Evolutionary conservation across 2,329 filamentous ascomycete genomes (phyloP).

Genomic region (Blastomyces gilchristii): DNA sequence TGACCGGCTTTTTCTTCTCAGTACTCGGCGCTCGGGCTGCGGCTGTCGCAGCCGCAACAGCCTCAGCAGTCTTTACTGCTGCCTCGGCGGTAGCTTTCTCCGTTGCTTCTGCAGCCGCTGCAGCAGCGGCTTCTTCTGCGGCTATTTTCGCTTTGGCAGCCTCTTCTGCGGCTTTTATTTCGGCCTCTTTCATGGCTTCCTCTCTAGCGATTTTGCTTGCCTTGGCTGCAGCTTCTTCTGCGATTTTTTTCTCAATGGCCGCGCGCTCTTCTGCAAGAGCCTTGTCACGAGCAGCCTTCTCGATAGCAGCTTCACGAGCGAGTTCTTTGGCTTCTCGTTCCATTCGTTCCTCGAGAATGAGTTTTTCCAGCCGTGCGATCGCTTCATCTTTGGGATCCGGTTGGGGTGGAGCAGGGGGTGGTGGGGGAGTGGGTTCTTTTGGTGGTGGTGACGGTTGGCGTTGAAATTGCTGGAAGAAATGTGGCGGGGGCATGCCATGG

Average conservation of each 20-base stretch:
- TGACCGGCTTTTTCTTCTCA: conserved; percentile 62
- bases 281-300: conserved; percentile 42
- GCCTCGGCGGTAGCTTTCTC: conserved; percentile 28
- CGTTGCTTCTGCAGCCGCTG: conserved; percentile 26
- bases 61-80: conserved; percentile 23
- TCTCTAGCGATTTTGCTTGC: conserved; percentile 24
- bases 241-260: conserved; percentile 33
- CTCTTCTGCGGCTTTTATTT: conserved; percentile 38
- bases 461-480: conserved; percentile 29
- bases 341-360: conserved; percentile 40
- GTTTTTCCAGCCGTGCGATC: conserved; percentile 51
- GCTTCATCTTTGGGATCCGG: conserved; percentile 43
- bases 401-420: conserved; percentile 25
- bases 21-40: conserved; percentile 35
- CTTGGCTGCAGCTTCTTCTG: conserved; percentile 31
- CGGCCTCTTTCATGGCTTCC: conserved; percentile 41
- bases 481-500: conserved; percentile 27
- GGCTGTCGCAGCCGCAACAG: conserved; percentile 23
- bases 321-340: conserved; percentile 35
- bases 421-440: conserved; percentile 19
- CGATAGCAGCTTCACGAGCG: conserved; percentile 35
- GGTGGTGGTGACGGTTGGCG: conserved; percentile 19
- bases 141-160: conserved; percentile 33
- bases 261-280: conserved; percentile 27
- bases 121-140: conserved; percentile 30